These are phyloP conservation scores for Penicillium silybi DNA, from an alignment of 495 filamentous ascomycete genomes.

Conservation along the genomic window DNA sequence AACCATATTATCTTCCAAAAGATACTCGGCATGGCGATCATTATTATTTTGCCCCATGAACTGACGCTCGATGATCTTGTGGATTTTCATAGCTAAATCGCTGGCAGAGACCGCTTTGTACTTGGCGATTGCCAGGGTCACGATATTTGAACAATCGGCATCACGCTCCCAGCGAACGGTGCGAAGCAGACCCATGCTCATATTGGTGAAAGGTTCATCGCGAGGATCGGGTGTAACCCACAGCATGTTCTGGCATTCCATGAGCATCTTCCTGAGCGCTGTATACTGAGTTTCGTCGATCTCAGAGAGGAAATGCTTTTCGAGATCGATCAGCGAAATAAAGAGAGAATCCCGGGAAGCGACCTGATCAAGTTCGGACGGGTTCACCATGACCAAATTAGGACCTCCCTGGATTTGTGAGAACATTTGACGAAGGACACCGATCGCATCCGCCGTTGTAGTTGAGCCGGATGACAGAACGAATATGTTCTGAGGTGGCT, in stretches of 20 bases:
- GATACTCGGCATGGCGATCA: slow-evolving; percentile 24
- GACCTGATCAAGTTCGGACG: neutral
- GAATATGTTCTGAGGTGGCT: neutral
- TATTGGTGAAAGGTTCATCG: slow-evolving; percentile 5
- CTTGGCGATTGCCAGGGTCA: slow-evolving; percentile 14
- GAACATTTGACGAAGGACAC: neutral
- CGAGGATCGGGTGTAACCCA: slow-evolving; percentile 32
- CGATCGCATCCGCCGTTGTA: neutral
- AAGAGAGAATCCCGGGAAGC: neutral
- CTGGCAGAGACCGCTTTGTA: neutral
- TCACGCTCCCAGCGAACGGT: slow-evolving; percentile 28
- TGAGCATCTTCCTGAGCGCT: slow-evolving; percentile 19
- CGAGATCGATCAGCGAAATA: slow-evolving; percentile 17
- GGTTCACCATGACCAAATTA: neutral
- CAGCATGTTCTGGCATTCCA: slow-evolving; percentile 21
- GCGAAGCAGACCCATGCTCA: slow-evolving; percentile 23
- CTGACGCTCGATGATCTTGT: slow-evolving; percentile 18
- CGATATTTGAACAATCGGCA: slow-evolving; percentile 22
- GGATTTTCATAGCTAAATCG: slow-evolving; percentile 1
- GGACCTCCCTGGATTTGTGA: neutral
- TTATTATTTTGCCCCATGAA: slow-evolving; percentile 6
- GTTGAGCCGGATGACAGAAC: slow-evolving; percentile 6
- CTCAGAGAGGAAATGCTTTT: slow-evolving; percentile 1
- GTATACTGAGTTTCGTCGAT: slow-evolving; percentile 5
- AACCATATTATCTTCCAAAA: slow-evolving; percentile 18